Evolutionary conservation across 2,329 filamentous ascomycete species (phyloP).

Genomic region (Sporothrix pallida): DNA sequence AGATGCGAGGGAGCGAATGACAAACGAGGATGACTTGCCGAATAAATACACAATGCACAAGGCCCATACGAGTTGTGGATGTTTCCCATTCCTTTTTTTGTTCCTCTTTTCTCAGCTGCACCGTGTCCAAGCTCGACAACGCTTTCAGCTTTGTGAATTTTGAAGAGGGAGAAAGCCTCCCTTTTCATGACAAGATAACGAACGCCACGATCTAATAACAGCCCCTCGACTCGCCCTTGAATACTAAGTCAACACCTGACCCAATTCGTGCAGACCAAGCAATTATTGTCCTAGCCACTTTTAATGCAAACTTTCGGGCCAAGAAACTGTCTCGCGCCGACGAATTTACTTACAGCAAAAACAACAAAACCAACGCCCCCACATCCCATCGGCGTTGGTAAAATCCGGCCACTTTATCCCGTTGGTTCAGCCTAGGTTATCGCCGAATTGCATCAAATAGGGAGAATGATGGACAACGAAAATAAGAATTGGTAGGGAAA

Average conservation of each 20-base stretch:
- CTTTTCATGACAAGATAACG: background rate
- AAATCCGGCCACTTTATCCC: conserved; percentile 30
- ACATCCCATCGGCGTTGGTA: conserved; percentile 22
- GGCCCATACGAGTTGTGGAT: background rate
- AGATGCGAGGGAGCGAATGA: background rate
- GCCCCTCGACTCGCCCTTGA: background rate
- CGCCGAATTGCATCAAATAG: background rate
- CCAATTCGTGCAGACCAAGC: conserved; percentile 14
- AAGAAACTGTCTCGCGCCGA: background rate
- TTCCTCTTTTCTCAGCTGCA: background rate
- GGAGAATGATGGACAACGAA: background rate
- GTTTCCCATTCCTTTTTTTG: background rate
- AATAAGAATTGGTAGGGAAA: background rate
- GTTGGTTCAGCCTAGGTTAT: background rate
- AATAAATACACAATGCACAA: background rate
- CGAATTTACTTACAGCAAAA: background rate
- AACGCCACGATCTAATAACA: background rate
- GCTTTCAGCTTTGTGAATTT: no score
- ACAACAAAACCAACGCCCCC: background rate
- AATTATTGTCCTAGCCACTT: no score
- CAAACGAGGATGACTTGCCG: background rate
- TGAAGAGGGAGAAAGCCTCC: background rate
- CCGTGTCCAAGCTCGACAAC: background rate
- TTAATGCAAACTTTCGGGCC: background rate
- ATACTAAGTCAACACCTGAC: background rate